Base-by-base conservation (phyloP, 306 rosid genomes). In the Ceratonia siliqua region DNA sequence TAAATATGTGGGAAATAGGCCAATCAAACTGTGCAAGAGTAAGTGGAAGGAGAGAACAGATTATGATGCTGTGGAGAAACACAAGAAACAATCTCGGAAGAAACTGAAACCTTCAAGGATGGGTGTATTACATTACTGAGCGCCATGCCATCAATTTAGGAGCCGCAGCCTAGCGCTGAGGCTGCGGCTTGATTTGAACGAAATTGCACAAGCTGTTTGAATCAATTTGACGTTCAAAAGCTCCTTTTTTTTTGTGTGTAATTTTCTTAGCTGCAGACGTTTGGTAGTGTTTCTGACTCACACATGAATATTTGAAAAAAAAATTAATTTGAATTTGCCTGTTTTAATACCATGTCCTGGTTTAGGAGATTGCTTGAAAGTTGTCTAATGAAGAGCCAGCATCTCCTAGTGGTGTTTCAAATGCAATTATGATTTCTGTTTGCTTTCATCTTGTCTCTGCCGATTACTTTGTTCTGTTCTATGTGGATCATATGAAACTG, bases 21-120 rank as follows among this genome's bases (percentile, higher is more conserved):
- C 97, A 0, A 91, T 91, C 66, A 91, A 91, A 81, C 86, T 91
- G 5, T 86, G 93, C 25, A 91, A 91, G 82, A 91, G 95, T 68
- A 91, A 91, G 76, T 91, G 95, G 97, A 89, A 69, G 77, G 97
- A 91, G 83, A 87, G 97, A 74, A 91, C 83, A 30, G 95, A 91
- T 45, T 52, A 14, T 43, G 95, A 77, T 0, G 87, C 97, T 3
- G 2, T 85, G 25, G 92, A 58, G 15, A 81, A 86, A 78, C 91
- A 89, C 17, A 91, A 87, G 97, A 73, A 87, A 57, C 85, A 85
- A 10, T 64, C 84, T 36, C 87, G 85, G 9, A 91, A 87, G 91
- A 87, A 90, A 50, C 78, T 79, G 0, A 91, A 89, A 81, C 84
- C 82, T 35, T 79, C 87, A 3, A 91, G 82, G 89, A 83, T 87